Conservation (phyloP, 2,329 filamentous ascomycete genomes). For the Epichloe sibirici region DNA sequence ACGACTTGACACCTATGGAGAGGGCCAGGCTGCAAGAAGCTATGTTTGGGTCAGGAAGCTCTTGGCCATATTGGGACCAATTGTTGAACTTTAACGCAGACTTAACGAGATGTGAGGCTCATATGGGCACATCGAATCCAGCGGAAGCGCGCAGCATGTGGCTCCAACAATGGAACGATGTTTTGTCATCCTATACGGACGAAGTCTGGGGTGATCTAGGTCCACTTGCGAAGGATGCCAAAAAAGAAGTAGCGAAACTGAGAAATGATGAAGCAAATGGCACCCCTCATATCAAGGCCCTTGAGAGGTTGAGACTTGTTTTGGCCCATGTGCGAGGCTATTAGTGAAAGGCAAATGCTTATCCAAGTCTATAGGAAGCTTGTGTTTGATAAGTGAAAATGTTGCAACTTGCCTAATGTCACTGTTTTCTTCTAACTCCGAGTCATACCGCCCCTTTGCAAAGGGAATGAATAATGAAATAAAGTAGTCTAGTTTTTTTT, state of each 20-base stretch:
- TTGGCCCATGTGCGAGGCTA: slow-evolving; percentile 24
- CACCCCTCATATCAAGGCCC: slow-evolving; percentile 15
- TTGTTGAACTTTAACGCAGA: slow-evolving; percentile 39
- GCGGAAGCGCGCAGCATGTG: slow-evolving; percentile 31
- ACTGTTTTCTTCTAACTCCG: too few species aligned
- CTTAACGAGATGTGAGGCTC: slow-evolving; percentile 17
- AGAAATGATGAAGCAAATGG: slow-evolving; percentile 10
- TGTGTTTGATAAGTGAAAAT: too few species aligned
- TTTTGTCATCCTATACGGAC: slow-evolving; percentile 46
- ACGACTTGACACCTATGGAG: slow-evolving; percentile 18
- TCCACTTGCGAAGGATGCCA: slow-evolving; percentile 43
- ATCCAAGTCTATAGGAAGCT: too few species aligned
- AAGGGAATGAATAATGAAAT: too few species aligned
- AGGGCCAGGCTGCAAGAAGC: slow-evolving; percentile 22
- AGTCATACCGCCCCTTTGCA: too few species aligned
- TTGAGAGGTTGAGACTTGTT: slow-evolving; percentile 24
- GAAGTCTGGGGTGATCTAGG: slow-evolving; percentile 57
- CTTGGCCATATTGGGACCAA: slow-evolving; percentile 26
- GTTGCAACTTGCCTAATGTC: too few species aligned
- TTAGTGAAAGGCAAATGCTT: not conserved
- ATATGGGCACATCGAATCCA: slow-evolving; percentile 27
- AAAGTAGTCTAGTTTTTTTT: too few species aligned
- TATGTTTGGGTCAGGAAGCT: slow-evolving; percentile 20
- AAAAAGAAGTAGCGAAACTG: slow-evolving; percentile 38
- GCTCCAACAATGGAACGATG: slow-evolving; percentile 43